Base-by-base conservation (phyloP, 78 protist genomes). In the Cavenderia fasciculata region DNA sequence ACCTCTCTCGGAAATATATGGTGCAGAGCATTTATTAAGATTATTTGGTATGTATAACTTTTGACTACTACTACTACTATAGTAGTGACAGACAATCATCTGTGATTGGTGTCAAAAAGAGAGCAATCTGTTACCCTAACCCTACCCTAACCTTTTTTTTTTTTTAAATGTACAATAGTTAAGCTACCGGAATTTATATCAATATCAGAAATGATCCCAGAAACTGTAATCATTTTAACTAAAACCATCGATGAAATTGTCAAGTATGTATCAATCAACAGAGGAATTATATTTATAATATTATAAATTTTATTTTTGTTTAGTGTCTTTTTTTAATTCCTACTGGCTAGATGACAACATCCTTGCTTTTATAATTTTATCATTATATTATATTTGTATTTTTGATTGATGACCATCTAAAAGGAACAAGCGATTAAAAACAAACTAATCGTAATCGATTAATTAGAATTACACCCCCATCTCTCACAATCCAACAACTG, bases 1-100 rank as follows among this genome's bases (percentile, higher is more conserved):
- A 52, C 62, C 76, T 54, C 29, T 52, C 54, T 63, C 77, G 18
- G 88, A 79, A 25, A 66, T 79, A 16, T 79, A 79, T 79, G 88
- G 88, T 52, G 74, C 77, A 18, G 88, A 79, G 40, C 88, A 79
- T 66, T 54, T 79, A 33, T 54, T 79, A 56, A 63, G 88, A 79
- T 79, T 79, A 43, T 79, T 79, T 79, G 86, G 86, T 76, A 76
- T 10, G 73, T 36, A 23, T 75, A 23, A 2, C 27, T 52, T 44
- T 10, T 11, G 10, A 44, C 49, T 11, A 44, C 10, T 44, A 44
- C 10, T 11, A 11, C 10, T 44, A 44, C 6, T 44, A 11, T 10
- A 11, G 6, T 44, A 44, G 21, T 44, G 10, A 44, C 49, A 44
- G 6, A 44, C 10, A 44, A 44, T 11, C 6, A 44, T n/a, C n/a